Conservation (phyloP, 495 filamentous ascomycete species). For the Neurospora africana region DNA sequence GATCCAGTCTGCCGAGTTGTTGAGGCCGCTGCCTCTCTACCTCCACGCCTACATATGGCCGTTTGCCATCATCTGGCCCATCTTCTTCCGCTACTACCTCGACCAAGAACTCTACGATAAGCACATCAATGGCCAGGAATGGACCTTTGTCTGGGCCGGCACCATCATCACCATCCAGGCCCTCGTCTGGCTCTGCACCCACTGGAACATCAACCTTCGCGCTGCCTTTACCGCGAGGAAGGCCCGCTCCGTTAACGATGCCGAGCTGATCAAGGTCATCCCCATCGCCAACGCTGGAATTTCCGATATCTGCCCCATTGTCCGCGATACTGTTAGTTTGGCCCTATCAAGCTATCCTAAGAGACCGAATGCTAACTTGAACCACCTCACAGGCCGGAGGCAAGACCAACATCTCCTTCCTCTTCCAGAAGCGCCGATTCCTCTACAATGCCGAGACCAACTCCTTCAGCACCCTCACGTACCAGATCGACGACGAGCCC, state of each 20-base stretch:
- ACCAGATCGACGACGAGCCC: conserved; percentile 75
- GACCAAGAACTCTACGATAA: conserved; percentile 73
- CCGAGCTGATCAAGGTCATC: conserved; percentile 87
- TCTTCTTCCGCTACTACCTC: conserved; percentile 79
- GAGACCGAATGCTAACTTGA: not conserved
- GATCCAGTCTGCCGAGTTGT: conserved; percentile 77
- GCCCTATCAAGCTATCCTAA: not conserved
- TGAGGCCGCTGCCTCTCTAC: conserved; percentile 73
- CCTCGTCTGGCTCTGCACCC: conserved; percentile 87
- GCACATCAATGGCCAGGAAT: conserved; percentile 80
- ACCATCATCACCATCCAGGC: conserved; percentile 79
- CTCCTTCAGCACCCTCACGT: conserved; percentile 69
- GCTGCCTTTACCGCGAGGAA: conserved; percentile 69
- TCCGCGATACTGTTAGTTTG: conserved; percentile 54
- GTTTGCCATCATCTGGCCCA: conserved; percentile 81
- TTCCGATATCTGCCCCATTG: conserved; percentile 75
- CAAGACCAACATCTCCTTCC: conserved; percentile 71
- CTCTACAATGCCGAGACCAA: conserved; percentile 62
- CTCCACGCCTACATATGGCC: conserved; percentile 88
- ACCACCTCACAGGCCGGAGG: conserved; percentile 42
- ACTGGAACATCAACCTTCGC: conserved; percentile 88
- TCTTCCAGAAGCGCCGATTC: conserved; percentile 97
- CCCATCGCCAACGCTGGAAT: conserved; percentile 81
- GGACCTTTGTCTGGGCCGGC: conserved; percentile 91
- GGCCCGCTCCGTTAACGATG: conserved; percentile 60